phyloP scores from a whole-genome alignment of 2,329 filamentous ascomycete genomes.

The Coleophoma crateriformis region DNA sequence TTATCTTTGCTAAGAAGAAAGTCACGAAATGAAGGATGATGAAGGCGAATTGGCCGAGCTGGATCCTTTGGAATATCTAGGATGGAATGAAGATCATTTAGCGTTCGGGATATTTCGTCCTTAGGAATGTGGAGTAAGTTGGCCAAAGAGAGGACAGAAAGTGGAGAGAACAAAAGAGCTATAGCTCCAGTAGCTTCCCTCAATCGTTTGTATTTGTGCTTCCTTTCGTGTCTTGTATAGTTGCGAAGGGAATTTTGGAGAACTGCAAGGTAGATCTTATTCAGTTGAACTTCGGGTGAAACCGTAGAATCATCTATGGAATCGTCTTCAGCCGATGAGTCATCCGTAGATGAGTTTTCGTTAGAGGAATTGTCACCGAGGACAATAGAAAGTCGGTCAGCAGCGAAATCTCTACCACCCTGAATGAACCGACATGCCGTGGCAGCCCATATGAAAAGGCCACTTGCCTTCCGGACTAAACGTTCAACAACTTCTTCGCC shows the following conservation, averaged over 20 bases:
- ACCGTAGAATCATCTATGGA: no score
- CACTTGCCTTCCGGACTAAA: conserved; percentile 13
- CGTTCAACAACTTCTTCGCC: neutral
- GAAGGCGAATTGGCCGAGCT: conserved; percentile 8
- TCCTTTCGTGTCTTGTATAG: neutral
- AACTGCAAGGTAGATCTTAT: conserved; percentile 1
- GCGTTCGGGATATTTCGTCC: neutral
- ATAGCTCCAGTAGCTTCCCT: neutral
- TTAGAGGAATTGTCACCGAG: no score
- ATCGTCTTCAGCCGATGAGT: no score
- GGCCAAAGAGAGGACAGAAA: no score
- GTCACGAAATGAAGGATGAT: conserved; percentile 27
- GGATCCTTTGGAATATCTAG: conserved; percentile 16
- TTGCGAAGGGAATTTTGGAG: neutral
- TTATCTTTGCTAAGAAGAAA: conserved; percentile 22
- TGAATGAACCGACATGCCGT: conserved; percentile 6
- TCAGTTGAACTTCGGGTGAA: neutral
- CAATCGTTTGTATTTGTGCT: neutral
- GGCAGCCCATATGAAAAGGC: conserved; percentile 16
- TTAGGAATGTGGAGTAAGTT: no score
- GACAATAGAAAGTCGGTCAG: no score
- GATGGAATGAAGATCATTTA: conserved; percentile 12
- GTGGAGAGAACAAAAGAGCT: conserved; percentile 1
- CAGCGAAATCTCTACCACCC: neutral
- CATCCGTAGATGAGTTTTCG: no score